Percentiles rank a stretch among this genome's conserved stretches.
phyloP scores from a whole-genome alignment of 352 stramenopile genomes.

The Peronosclerospora sorghi region DNA sequence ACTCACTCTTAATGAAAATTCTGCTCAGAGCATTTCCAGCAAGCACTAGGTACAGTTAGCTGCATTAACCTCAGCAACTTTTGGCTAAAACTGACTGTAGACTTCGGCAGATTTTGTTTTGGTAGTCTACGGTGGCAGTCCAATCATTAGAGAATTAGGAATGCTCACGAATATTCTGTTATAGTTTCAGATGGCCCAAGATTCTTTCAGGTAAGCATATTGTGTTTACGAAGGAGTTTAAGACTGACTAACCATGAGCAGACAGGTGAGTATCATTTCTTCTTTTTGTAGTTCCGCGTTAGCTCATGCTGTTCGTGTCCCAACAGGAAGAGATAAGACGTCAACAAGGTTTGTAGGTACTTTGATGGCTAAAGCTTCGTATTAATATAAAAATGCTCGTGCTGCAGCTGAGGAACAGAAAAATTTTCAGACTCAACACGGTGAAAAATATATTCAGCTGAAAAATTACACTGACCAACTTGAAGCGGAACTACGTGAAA shows the following conservation, averaged over 20 bases:
- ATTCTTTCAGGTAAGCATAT: conserved; percentile 49
- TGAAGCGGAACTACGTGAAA: conserved; percentile 68
- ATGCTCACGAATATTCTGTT: conserved; percentile 7
- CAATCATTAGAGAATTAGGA: background rate
- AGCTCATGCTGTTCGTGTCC: background rate
- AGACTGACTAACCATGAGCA: conserved; percentile 12
- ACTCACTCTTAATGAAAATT: background rate
- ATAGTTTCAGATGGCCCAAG: conserved; percentile 78
- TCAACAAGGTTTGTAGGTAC: conserved; percentile 43
- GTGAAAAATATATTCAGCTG: conserved; percentile 81
- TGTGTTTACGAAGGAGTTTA: background rate
- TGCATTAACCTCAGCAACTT: background rate
- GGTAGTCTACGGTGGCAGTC: conserved; percentile 17
- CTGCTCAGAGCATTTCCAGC: conserved; percentile 55
- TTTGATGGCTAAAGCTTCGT: background rate
- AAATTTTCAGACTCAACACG: conserved; percentile 63
- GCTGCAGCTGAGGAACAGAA: conserved; percentile 68
- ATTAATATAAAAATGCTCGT: background rate
- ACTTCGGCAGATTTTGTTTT: conserved; percentile 60
- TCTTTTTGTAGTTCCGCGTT: background rate
- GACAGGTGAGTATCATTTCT: conserved; percentile 28
- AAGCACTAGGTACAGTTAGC: conserved; percentile 36
- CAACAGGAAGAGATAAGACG: conserved; percentile 53
- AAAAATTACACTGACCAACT: conserved; percentile 80
- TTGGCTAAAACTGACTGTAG: conserved; percentile 3